Evolutionary conservation across 2,329 filamentous ascomycete genomes (phyloP).

Genomic region (Apiospora arundinis): DNA sequence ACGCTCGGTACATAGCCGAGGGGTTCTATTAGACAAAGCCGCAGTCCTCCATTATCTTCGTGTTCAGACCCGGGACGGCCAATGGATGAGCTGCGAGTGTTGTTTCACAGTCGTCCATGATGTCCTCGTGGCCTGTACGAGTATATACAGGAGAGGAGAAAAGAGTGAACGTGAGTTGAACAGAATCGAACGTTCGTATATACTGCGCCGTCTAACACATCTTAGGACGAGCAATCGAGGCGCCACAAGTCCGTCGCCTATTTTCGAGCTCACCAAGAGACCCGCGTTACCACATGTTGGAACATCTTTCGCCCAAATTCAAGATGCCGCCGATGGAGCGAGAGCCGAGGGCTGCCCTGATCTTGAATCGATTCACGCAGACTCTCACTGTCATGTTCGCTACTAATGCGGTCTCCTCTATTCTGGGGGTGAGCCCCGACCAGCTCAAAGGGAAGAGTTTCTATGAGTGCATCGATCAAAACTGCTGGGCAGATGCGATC

Average conservation of each 20-base stretch:
- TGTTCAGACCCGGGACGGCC: slow-evolving; percentile 70
- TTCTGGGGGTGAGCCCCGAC: slow-evolving; percentile 74
- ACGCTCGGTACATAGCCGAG: slow-evolving; percentile 73
- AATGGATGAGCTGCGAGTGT: slow-evolving; percentile 83
- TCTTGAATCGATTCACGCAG: slow-evolving; percentile 84
- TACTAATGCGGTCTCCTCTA: slow-evolving; percentile 75
- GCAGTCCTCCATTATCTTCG: slow-evolving; percentile 83
- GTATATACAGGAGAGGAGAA: slow-evolving; percentile 72
- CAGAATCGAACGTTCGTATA: slow-evolving; percentile 19
- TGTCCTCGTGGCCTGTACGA: slow-evolving; percentile 84
- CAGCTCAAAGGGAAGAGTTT: slow-evolving; percentile 80
- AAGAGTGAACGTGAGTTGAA: slow-evolving; percentile 74
- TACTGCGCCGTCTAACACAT: slow-evolving; percentile 24
- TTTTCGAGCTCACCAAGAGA: slow-evolving; percentile 84
- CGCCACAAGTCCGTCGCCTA: slow-evolving; percentile 77
- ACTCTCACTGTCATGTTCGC: slow-evolving; percentile 87
- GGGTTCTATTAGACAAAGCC: slow-evolving; percentile 81
- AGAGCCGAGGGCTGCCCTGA: slow-evolving; percentile 83
- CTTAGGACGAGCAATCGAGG: slow-evolving; percentile 76
- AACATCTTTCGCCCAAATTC: slow-evolving; percentile 84
- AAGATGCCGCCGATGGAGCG: slow-evolving; percentile 66
- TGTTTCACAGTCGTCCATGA: slow-evolving; percentile 90
- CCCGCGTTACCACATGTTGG: slow-evolving; percentile 88
- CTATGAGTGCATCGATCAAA: slow-evolving; percentile 84
- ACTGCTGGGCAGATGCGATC: slow-evolving; percentile 77